Percentiles rank a stretch among this genome's conserved stretches.
phyloP scores from a whole-genome alignment of 345 rosid genomes.

The Eucalyptus decipiens region DNA sequence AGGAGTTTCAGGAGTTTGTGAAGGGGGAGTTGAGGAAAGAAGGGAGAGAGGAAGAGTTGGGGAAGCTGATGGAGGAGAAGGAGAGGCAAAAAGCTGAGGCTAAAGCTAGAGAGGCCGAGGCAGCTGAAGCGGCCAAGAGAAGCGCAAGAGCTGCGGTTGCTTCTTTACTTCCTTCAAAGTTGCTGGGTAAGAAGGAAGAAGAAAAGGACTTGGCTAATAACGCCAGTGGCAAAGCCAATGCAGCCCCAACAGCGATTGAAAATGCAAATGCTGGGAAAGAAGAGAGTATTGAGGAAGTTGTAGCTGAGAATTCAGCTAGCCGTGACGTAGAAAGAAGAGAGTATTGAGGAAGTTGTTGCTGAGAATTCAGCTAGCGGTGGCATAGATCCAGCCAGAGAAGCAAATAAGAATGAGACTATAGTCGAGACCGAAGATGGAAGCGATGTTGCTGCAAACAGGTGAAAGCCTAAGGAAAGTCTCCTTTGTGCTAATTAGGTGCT shows the following conservation, averaged over 20 bases:
- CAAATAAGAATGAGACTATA: background rate
- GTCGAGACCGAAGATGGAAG: background rate
- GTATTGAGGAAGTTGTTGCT: background rate
- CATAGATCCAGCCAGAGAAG: background rate
- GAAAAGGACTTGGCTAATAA: slow-evolving; percentile 3
- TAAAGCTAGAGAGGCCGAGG: slow-evolving; percentile 65
- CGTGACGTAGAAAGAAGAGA: background rate
- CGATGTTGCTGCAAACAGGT: background rate
- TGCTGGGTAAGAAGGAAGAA: slow-evolving; percentile 33
- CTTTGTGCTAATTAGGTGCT: background rate
- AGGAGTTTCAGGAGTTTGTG: slow-evolving; percentile 70
- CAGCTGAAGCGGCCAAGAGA: slow-evolving; percentile 65
- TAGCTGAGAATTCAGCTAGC: slow-evolving; percentile 10
- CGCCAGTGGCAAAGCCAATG: background rate
- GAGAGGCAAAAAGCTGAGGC: slow-evolving; percentile 84
- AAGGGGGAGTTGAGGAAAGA: slow-evolving; percentile 56
- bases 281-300: background rate
- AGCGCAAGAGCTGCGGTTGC: slow-evolving; percentile 40
- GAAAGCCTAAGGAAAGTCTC: background rate
- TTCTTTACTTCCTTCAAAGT: slow-evolving; percentile 33
- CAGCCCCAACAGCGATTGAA: background rate
- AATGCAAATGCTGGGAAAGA: background rate
- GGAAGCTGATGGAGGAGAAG: slow-evolving; percentile 75
- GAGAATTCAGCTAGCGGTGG: slow-evolving; percentile 8
- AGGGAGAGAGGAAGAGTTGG: slow-evolving; percentile 70